Evolutionary conservation across 345 rosid genomes (phyloP), one percentile per base, ranked within the genome.

Genomic region (Eutrema yunnanense): DNA sequence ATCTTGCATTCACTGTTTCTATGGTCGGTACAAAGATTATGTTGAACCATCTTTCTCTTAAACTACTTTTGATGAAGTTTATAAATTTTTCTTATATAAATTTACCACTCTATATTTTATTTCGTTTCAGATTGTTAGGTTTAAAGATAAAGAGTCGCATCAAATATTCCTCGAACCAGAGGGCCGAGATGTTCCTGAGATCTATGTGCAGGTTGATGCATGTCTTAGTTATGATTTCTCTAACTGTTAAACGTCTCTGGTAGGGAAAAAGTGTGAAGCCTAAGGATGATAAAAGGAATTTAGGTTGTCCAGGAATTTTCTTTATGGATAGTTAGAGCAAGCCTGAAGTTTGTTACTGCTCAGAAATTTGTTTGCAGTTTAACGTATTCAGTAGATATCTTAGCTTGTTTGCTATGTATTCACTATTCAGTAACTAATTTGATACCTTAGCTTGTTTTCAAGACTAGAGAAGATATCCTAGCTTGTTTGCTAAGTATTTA

Each of bases 151-250:
- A 76, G 98, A 94, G 78, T 94, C 97, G 55, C 98, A 94, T 89
- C 98, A 94, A 73, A 91, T 94, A 81, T 94, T 94, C 79, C 97
- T 94, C 7, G 98, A 94, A 80, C 98, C 98, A 57, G 98, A 94
- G 78, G 98, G 98, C 52, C 89, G 97, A 65, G 86, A 78, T 74
- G 97, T 91, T 73, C 98, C 95, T 10, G 98, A 94, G 83, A 88
- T 94, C 55, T 94, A 94, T 75, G 96, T 94, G 72, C 97, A 94
- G 98, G 98, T 94, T 67, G 48, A 57, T 73, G 56, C 69, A 11
- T 72, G 38, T 37, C 73, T 43, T 59, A 65, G 11, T 71, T 71
- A 36, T 43, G 16, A 50, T 51, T 71, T 71, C 6, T 76, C 37
- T 56, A 16, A 10, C 6, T 32, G 5, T 56, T 36, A 13, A 54